These are phyloP conservation scores for Paramecium pentaurelia DNA, from an alignment of 73 alveolate genomes.

Conservation along the genomic window DNA sequence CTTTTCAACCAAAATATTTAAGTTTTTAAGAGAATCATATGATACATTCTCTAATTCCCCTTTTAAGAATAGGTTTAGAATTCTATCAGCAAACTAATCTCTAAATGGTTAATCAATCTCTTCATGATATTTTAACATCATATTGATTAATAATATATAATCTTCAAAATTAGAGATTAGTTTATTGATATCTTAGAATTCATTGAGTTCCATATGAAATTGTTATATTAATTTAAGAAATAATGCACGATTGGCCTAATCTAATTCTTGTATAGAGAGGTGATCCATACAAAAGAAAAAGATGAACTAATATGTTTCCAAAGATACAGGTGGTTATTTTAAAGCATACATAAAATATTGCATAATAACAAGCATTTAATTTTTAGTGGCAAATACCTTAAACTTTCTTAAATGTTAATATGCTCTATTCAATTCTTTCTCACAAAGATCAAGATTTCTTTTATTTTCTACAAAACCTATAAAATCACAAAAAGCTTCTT, in stretches of 20 bases:
- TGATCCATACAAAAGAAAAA: background rate
- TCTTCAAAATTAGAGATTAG: background rate
- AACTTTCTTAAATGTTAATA: slow-evolving; percentile 14
- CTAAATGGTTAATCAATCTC: background rate
- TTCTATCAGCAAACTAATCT: background rate
- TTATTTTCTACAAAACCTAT: slow-evolving; percentile 25
- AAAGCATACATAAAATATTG: background rate
- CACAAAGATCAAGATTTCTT: background rate
- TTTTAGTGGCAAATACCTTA: background rate
- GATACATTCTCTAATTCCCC: background rate
- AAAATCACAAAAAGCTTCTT: slow-evolving; percentile 35
- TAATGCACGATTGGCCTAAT: background rate
- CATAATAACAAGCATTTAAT: background rate
- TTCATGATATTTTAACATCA: background rate
- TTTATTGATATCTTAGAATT: background rate
- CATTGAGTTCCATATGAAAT: background rate
- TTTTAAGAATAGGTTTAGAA: background rate
- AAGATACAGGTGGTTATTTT: background rate
- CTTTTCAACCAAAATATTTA: background rate
- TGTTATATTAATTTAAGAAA: background rate
- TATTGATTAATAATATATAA: background rate
- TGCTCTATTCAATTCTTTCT: background rate
- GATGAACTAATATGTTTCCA: background rate
- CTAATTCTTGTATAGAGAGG: background rate
- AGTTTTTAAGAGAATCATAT: background rate